A percentile compares a stretch with the other conserved stretches of the same genome.
phyloP scores from a whole-genome alignment of 768 basidiomycete genomes.

The Lentinula detonsa region DNA sequence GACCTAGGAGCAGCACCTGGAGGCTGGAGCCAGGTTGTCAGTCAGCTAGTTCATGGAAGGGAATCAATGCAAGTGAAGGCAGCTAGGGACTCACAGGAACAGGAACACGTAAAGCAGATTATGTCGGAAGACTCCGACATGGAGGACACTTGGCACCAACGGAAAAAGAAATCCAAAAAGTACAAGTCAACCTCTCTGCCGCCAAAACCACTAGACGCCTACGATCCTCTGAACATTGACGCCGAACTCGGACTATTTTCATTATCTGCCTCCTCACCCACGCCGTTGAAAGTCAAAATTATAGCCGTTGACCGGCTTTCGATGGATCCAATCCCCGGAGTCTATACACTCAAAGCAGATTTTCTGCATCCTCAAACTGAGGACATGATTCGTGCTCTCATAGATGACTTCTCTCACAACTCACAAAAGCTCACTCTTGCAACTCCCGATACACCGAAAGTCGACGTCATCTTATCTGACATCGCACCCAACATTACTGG shows the following conservation, averaged over 20 bases:
- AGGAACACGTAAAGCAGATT: conserved; percentile 10
- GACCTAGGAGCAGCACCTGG: conserved; percentile 93
- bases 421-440: conserved; percentile 9
- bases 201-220: conserved; percentile 12
- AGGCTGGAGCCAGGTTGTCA: conserved; percentile 87
- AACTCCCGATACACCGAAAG: conserved; percentile 30
- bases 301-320: conserved; percentile 78
- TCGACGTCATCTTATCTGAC: conserved; percentile 82
- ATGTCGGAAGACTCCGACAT: not conserved
- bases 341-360: conserved; percentile 69
- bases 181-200: not conserved
- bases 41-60: conserved; percentile 42
- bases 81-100: not conserved
- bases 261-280: not conserved
- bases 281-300: conserved; percentile 37
- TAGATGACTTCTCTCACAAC: conserved; percentile 22
- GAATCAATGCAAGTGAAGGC: conserved; percentile 25
- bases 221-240: conserved; percentile 41
- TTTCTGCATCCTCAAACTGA: conserved; percentile 60
- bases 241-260: conserved; percentile 9
- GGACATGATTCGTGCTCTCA: conserved; percentile 32
- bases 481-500: conserved; percentile 88
- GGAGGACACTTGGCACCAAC: not conserved
- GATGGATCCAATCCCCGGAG: conserved; percentile 68
- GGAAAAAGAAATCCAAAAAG: conserved; percentile 9